Conservation (phyloP, 495 filamentous ascomycete genomes). For the Melanomma pulvis-pyrius region DNA sequence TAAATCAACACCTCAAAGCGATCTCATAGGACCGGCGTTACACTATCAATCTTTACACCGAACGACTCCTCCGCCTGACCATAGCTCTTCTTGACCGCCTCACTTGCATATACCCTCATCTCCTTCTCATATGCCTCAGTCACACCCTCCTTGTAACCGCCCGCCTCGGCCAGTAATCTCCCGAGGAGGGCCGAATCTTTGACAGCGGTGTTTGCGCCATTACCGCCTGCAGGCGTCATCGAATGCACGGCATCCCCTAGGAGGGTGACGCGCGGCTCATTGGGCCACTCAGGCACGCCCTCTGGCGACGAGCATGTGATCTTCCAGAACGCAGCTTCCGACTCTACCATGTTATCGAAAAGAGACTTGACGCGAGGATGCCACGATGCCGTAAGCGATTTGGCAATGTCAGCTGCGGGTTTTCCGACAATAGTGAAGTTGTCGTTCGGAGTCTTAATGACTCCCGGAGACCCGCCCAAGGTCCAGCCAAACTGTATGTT, state of each 20-base stretch:
- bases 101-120: slow-evolving; percentile 60
- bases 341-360: slow-evolving; percentile 55
- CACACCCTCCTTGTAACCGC: slow-evolving; percentile 44
- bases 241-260: slow-evolving; percentile 64
- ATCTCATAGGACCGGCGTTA: neutral
- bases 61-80: slow-evolving; percentile 4
- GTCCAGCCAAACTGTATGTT: slow-evolving; percentile 59
- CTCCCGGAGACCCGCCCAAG: slow-evolving; percentile 55
- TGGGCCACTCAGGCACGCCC: slow-evolving; percentile 55
- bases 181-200: slow-evolving; percentile 55
- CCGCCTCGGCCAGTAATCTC: slow-evolving; percentile 48
- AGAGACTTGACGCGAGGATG: slow-evolving; percentile 54
- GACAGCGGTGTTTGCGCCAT: slow-evolving; percentile 63
- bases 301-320: slow-evolving; percentile 57
- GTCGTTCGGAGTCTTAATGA: slow-evolving; percentile 54
- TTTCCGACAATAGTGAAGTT: slow-evolving; percentile 55
- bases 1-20: too few species aligned
- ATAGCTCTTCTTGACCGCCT: slow-evolving; percentile 46
- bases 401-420: slow-evolving; percentile 55
- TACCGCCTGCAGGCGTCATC: slow-evolving; percentile 65
- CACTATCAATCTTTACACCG: slow-evolving; percentile 7
- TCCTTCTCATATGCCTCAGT: slow-evolving; percentile 57
- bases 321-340: slow-evolving; percentile 59
- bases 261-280: slow-evolving; percentile 58
- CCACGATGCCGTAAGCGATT: slow-evolving; percentile 53